Evolutionary conservation across 2,329 filamentous ascomycete genomes (phyloP), one percentile per base, ranked within the genome.

Genomic region (Paracoccidioides brasiliensis): DNA sequence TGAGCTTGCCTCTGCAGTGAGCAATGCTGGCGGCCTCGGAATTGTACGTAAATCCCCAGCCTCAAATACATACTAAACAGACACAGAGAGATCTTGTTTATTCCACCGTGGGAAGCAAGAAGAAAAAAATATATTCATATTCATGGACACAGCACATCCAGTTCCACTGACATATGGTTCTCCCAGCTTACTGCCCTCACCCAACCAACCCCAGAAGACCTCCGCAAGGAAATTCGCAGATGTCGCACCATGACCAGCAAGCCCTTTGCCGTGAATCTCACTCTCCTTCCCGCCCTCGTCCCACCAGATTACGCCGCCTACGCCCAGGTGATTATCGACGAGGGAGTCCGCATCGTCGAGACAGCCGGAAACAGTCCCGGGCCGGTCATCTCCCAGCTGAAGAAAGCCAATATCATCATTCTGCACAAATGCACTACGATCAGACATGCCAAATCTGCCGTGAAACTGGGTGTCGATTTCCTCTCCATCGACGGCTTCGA

Each of bases 371-470:
- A 95, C 76, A 84, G 79, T 64, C 93, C 93, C 0, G 93, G 90
- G 0, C 90, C 90, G 3, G 85, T 98, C 60, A 97, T 98, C 70
- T 78, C 81, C 68, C 82, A 89, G 76, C 80, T 98, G 55, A 98
- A 97, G 76, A 80, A 80, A 58, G 86, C 84, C 5, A 83, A 82
- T 56, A 80, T 81, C 65, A 91, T 80, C 55, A 83, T 98, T 64
- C 76, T 98, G 56, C 93, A 98, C 80, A 98, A 98, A 76, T 97
- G 93, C 78, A 98, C 93, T 7, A 94, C 89, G 4, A 95, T 98
- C 73, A 79, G 90, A 55, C 93, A 98, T 69, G 93, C 93, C 22
- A 82, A 89, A 70, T 90, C 86, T 61, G 93, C 93, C 51, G 80
- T 95, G 57, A 95, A 95, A 73, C 83, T 97, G 42, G 93, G 93